Evolutionary conservation across 805 yeast species (phyloP), one percentile per base, ranked within the genome.

Genomic region (Yamadazyma nakazawae): DNA sequence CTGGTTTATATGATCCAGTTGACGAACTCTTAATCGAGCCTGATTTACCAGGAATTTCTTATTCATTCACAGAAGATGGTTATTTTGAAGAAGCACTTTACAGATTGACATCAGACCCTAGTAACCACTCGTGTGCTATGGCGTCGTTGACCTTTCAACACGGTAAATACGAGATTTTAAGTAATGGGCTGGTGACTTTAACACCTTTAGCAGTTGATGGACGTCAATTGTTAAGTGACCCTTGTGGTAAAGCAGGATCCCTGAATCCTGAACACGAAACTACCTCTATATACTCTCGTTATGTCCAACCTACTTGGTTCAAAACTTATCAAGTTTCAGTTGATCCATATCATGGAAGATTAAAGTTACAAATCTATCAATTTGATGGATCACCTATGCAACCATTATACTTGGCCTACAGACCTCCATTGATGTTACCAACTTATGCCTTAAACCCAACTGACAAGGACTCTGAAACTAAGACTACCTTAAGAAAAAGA

Each of bases 391-490:
- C 87, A 14, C 81, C 81, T 38, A 67, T 85, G 74, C 92, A 89
- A 54, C 98, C 99, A 0, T 66, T 94, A 58, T 94, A 89, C 66
- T 76, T 94, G 64, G 96, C 95, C 2, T 94, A 91, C 72, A 79
- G 79, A 57, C 99, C 99, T 5, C 95, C 99, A 9, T 76, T 86
- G 79, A 94, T 94, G 99, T 79, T 94, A 50, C 99, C 99, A 18
- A 94, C 98, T 0, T 68, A 63, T 44, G 91, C 97, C 0, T 70
- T 94, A 75, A 92, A 91, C 66, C 99, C 99, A 18, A 87, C 96
- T 2, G 71, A 72, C 37, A 49, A 54, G 26, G 68, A 72, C 2
- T 60, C 74, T 6, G 66, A 70, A 34, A 63, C 76, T 10, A 56
- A 58, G 34, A 37, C 64, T 7, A 54, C 62, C 43, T 69, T 56